Evolutionary conservation across 805 yeast species (phyloP).

Genomic region (Saccharomycopsis babjevae): DNA sequence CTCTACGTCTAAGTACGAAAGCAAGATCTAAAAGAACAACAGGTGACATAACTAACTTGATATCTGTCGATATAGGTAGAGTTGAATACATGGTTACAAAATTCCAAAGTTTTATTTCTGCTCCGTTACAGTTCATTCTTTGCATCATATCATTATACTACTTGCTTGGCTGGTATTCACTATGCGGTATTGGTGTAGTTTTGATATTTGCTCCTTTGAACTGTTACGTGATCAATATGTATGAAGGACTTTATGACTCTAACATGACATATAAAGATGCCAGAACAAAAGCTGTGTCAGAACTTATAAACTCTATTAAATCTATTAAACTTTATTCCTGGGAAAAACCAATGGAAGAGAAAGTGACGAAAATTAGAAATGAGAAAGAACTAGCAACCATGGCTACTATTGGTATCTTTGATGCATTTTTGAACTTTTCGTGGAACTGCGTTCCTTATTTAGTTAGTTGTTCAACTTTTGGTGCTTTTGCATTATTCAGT

Average conservation of each 20-base stretch:
- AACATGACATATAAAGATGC: slow-evolving; percentile 57
- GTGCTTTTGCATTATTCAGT: slow-evolving; percentile 36
- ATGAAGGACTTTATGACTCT: slow-evolving; percentile 37
- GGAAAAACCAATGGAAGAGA: slow-evolving; percentile 54
- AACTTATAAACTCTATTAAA: slow-evolving; percentile 49
- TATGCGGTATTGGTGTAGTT: slow-evolving; percentile 47
- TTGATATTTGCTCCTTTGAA: slow-evolving; percentile 50
- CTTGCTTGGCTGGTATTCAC: slow-evolving; percentile 47
- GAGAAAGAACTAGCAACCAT: slow-evolving; percentile 44
- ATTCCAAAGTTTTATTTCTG: slow-evolving; percentile 44
- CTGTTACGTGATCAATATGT: slow-evolving; percentile 34
- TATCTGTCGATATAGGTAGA: slow-evolving; percentile 66
- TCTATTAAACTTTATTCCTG: slow-evolving; percentile 60
- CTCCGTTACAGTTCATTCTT: slow-evolving; percentile 46
- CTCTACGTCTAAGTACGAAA: slow-evolving; percentile 56
- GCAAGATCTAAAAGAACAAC: slow-evolving; percentile 51
- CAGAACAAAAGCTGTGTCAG: slow-evolving; percentile 50
- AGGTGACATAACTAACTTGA: slow-evolving; percentile 71
- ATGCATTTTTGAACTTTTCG: slow-evolving; percentile 40
- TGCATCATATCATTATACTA: slow-evolving; percentile 45
- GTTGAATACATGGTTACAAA: slow-evolving; percentile 50
- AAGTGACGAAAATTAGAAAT: slow-evolving; percentile 44
- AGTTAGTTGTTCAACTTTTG: slow-evolving; percentile 53
- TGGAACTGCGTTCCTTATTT: slow-evolving; percentile 59
- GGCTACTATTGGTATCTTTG: slow-evolving; percentile 37